Conservation (phyloP, 768 basidiomycete species). For the Rhodocollybia butyracea region DNA sequence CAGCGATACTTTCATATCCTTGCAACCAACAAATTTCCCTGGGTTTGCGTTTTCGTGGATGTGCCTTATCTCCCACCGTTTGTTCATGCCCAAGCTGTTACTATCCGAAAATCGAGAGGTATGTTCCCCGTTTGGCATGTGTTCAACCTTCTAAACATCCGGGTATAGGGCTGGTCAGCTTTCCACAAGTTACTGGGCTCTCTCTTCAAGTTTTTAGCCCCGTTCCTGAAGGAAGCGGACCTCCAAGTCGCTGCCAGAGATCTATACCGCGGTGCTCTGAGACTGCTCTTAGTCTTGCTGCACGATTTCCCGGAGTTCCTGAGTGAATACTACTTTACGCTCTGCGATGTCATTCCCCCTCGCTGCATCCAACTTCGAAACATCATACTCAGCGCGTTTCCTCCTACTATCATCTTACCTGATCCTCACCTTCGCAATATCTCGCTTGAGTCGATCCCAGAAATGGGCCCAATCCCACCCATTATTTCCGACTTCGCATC, state of each 20-base stretch:
- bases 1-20: slow-evolving; percentile 92
- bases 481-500: slow-evolving; percentile 90
- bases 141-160: slow-evolving; percentile 9
- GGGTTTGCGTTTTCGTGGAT: slow-evolving; percentile 99
- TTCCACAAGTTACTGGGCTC: slow-evolving; percentile 94
- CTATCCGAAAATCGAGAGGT: slow-evolving; percentile 87
- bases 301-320: slow-evolving; percentile 99
- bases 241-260: slow-evolving; percentile 79
- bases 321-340: slow-evolving; percentile 93
- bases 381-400: slow-evolving; percentile 95
- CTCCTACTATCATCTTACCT: slow-evolving; percentile 73
- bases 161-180: slow-evolving; percentile 79
- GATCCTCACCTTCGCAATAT: slow-evolving; percentile 80
- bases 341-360: slow-evolving; percentile 90
- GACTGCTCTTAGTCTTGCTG: slow-evolving; percentile 89
- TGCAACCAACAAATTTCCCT: slow-evolving; percentile 96
- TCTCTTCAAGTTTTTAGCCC: slow-evolving; percentile 91
- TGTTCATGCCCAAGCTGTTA: slow-evolving; percentile 96
- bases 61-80: slow-evolving; percentile 89
- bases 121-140: slow-evolving; percentile 10
- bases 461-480: slow-evolving; percentile 90
- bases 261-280: slow-evolving; percentile 86
- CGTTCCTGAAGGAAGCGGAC: slow-evolving; percentile 83
- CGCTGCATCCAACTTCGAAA: slow-evolving; percentile 96
- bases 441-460: slow-evolving; percentile 73